A percentile compares a stretch with the other conserved stretches of the same genome.
These are phyloP conservation scores for Guyanaporus albipodus DNA, from an alignment of 768 basidiomycete genomes.

Conservation along the genomic window DNA sequence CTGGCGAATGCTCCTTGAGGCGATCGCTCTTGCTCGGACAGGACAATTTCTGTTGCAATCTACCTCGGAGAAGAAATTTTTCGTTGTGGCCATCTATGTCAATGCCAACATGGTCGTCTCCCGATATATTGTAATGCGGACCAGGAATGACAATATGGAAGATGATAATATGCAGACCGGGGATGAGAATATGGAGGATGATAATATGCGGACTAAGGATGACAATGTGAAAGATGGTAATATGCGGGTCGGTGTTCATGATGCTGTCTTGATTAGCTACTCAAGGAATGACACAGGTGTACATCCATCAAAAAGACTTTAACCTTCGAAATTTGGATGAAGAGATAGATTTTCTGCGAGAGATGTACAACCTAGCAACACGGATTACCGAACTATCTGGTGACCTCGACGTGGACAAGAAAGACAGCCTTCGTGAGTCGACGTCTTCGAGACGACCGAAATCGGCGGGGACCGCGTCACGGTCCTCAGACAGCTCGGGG, in stretches of 20 bases:
- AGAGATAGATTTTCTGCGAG: neutral
- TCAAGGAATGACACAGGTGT: neutral
- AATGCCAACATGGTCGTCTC: neutral
- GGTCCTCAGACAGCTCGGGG: conserved; percentile 79
- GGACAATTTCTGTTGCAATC: neutral
- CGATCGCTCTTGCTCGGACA: neutral
- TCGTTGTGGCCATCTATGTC: neutral
- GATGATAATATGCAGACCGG: neutral
- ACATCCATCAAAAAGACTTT: neutral
- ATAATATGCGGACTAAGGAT: too few relatives aligned
- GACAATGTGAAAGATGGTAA: too few relatives aligned
- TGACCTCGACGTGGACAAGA: too few relatives aligned
- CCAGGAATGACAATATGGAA: neutral
- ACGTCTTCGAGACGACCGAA: conserved; percentile 93
- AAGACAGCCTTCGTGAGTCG: too few relatives aligned
- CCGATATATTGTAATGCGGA: neutral
- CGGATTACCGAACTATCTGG: too few relatives aligned
- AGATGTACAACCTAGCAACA: neutral
- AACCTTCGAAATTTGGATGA: neutral
- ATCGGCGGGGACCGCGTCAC: conserved; percentile 98
- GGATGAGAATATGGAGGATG: neutral
- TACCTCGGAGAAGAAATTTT: neutral
- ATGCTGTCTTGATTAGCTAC: neutral
- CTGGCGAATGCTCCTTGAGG: neutral
- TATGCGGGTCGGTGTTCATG: neutral